phyloP scores from a whole-genome alignment of 164 flowering plant genomes.

The Piper betle region DNA sequence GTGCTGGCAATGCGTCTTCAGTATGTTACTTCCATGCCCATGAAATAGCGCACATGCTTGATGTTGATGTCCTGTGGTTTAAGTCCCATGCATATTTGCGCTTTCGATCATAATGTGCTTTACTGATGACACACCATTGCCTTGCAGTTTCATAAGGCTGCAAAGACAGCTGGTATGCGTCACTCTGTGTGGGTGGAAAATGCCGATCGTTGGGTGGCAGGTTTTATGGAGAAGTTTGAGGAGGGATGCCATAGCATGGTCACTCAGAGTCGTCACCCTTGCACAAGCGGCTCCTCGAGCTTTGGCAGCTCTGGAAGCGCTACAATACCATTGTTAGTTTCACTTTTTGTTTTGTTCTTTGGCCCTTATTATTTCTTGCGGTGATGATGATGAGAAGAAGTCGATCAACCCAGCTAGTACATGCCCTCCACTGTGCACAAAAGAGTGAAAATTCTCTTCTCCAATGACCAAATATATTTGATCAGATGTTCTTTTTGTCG shows the following conservation, averaged over 20 bases:
- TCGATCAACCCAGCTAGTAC: background rate
- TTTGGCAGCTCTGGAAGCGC: background rate
- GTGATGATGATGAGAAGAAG: background rate
- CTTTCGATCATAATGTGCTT: no score
- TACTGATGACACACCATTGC: background rate
- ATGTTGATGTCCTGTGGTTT: no score
- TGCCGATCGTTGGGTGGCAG: slow-evolving; percentile 79
- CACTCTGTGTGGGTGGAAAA: slow-evolving; percentile 71
- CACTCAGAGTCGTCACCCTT: slow-evolving; percentile 2
- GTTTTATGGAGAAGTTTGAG: slow-evolving; percentile 78
- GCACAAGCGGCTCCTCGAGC: background rate
- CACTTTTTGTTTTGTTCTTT: background rate
- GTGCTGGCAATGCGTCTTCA: background rate
- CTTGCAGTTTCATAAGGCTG: slow-evolving; percentile 52
- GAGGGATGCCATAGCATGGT: slow-evolving; percentile 80
- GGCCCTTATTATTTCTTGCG: slow-evolving; percentile 1
- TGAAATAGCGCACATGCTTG: no score
- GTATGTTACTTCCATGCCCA: background rate
- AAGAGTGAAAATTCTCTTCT: no score
- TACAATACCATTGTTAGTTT: slow-evolving; percentile 3
- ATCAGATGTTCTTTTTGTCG: no score
- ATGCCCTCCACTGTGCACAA: no score
- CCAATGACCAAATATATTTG: no score
- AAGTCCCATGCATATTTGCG: no score
- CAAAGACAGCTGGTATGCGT: slow-evolving; percentile 59